A percentile compares a stretch with the other conserved stretches of the same genome.
phyloP scores from a whole-genome alignment of 768 basidiomycete genomes.

The Ramaria rubella region DNA sequence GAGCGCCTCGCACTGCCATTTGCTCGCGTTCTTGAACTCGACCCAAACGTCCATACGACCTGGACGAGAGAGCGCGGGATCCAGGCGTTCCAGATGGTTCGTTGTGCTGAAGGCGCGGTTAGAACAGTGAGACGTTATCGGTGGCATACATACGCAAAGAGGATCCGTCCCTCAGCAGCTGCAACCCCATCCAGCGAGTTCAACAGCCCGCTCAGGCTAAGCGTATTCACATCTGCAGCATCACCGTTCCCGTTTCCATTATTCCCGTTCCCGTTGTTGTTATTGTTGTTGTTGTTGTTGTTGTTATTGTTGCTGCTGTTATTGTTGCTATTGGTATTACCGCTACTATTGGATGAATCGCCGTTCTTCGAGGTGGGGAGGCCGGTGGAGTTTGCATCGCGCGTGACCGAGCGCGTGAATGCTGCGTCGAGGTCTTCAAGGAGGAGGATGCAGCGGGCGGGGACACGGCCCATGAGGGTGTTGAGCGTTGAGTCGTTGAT shows the following conservation, averaged over 20 bases:
- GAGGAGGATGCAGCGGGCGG: slow-evolving; percentile 77
- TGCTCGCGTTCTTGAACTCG: slow-evolving; percentile 81
- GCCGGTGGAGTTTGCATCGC: slow-evolving; percentile 50
- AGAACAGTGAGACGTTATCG: background rate
- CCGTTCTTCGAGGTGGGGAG: slow-evolving; percentile 32
- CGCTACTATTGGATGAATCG: slow-evolving; percentile 28
- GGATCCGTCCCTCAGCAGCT: slow-evolving; percentile 77
- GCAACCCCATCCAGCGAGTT: slow-evolving; percentile 85
- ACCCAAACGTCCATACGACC: slow-evolving; percentile 92
- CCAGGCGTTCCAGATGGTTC: slow-evolving; percentile 85
- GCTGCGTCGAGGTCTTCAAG: slow-evolving; percentile 90
- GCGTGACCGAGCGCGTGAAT: slow-evolving; percentile 67
- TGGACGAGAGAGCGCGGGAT: slow-evolving; percentile 86
- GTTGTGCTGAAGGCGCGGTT: slow-evolving; percentile 53
- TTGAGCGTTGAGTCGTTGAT: slow-evolving; percentile 83
- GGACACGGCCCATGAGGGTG: slow-evolving; percentile 81
- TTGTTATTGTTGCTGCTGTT: slow-evolving; percentile 27
- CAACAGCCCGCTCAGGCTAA: slow-evolving; percentile 73
- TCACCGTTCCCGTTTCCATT: slow-evolving; percentile 45
- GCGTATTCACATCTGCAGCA: slow-evolving; percentile 67
- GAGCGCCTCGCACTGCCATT: slow-evolving; percentile 78
- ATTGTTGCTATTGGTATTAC: slow-evolving; percentile 27
- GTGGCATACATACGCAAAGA: slow-evolving; percentile 71
- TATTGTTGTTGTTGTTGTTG: slow-evolving; percentile 28
- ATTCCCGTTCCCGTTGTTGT: slow-evolving; percentile 31